phyloP scores from a whole-genome alignment of 2,329 filamentous ascomycete genomes.

The Didymella pomorum region DNA sequence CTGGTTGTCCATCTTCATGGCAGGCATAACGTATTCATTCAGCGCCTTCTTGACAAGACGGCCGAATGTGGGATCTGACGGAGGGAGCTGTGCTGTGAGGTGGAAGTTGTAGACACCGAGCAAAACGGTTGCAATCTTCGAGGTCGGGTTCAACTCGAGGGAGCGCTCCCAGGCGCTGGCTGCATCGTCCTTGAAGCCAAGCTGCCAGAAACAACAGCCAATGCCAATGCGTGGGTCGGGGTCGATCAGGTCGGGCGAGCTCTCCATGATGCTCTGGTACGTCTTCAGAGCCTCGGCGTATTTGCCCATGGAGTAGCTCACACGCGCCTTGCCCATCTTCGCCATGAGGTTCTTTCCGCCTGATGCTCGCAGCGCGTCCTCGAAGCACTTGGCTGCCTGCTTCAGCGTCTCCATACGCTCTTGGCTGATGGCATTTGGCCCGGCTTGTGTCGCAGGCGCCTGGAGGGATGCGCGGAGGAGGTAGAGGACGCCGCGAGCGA shows the following conservation, averaged over 20 bases:
- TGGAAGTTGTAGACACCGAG: slow-evolving; percentile 91
- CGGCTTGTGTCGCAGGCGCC: slow-evolving; percentile 72
- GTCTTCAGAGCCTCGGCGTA: slow-evolving; percentile 81
- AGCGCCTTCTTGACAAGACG: slow-evolving; percentile 90
- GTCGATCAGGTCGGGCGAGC: slow-evolving; percentile 86
- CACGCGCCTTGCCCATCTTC: slow-evolving; percentile 85
- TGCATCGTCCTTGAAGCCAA: slow-evolving; percentile 93
- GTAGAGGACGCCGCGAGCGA: slow-evolving; percentile 88
- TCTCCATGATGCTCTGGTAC: slow-evolving; percentile 87
- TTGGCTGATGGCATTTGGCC: slow-evolving; percentile 69
- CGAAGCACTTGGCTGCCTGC: slow-evolving; percentile 89
- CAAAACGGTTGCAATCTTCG: slow-evolving; percentile 88
- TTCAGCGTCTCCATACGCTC: slow-evolving; percentile 82
- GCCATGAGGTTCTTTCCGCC: slow-evolving; percentile 91
- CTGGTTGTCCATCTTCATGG: slow-evolving; percentile 92
- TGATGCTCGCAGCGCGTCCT: slow-evolving; percentile 88
- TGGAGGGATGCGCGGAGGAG: slow-evolving; percentile 88
- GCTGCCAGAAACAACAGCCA: slow-evolving; percentile 95
- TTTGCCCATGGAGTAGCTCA: slow-evolving; percentile 84
- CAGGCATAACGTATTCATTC: slow-evolving; percentile 90
- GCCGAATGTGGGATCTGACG: slow-evolving; percentile 84
- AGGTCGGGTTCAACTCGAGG: slow-evolving; percentile 81
- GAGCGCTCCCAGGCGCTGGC: slow-evolving; percentile 89
- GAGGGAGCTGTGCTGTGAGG: slow-evolving; percentile 80
- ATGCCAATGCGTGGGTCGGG: slow-evolving; percentile 96